Evolutionary conservation across 805 yeast species (phyloP).

Genomic region (Pichia scutulata): DNA sequence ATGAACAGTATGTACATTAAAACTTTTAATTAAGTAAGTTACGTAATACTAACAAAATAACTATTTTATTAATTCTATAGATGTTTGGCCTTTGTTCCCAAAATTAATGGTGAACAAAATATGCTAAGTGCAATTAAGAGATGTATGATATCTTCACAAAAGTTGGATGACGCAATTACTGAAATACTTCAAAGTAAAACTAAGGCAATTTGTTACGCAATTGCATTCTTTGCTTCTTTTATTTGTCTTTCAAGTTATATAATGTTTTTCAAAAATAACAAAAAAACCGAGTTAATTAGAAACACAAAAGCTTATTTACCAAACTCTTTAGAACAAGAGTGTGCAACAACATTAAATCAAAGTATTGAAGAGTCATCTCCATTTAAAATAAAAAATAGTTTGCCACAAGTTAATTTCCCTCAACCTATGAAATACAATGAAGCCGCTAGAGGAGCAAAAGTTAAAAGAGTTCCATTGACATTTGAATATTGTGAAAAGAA

Average conservation of each 20-base stretch:
- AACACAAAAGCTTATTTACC: background rate
- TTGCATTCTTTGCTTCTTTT: background rate
- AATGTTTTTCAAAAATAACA: background rate
- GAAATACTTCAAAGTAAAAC: background rate
- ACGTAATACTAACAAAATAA: constrained; percentile 1
- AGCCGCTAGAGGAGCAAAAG: background rate
- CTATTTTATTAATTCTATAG: background rate
- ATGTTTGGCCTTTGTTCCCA: constrained; percentile 5
- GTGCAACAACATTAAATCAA: background rate
- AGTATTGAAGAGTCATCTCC: background rate
- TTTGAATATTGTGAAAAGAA: background rate
- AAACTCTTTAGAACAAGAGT: background rate
- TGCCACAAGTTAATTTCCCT: background rate
- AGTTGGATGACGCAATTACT: background rate
- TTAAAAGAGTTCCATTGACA: background rate
- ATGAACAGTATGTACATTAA: constrained; percentile 1
- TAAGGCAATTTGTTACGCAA: background rate
- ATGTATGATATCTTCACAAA: background rate
- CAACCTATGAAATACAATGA: background rate
- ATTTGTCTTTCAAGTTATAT: background rate
- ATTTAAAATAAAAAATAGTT: background rate
- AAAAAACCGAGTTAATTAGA: background rate
- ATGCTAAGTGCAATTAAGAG: background rate
- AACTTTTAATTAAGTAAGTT: no score
- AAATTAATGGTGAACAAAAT: background rate